These are phyloP conservation scores for Phytophthora megakarya DNA, from an alignment of 352 stramenopile genomes.

Conservation along the genomic window DNA sequence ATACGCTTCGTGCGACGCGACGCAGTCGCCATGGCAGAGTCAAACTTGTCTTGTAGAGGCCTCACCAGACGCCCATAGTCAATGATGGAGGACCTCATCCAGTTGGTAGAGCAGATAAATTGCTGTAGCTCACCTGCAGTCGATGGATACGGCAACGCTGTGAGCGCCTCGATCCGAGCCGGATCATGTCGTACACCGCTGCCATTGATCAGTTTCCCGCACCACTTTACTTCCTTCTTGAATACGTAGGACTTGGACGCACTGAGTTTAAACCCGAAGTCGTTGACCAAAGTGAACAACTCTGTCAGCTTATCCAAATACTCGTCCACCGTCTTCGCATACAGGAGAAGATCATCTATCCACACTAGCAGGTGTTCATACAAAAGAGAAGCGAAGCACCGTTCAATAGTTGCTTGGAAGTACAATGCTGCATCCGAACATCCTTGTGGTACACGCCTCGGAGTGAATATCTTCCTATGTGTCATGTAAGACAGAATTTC, in stretches of 20 bases:
- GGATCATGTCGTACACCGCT: too few species aligned
- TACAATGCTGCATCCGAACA: background rate
- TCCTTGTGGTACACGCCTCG: background rate
- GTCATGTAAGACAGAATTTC: too few species aligned
- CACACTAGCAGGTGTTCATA: background rate
- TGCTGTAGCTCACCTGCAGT: background rate
- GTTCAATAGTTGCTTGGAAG: background rate
- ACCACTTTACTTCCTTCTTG: background rate
- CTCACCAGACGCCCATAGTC: background rate
- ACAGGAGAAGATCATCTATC: background rate
- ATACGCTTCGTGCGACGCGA: background rate
- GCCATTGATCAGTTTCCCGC: too few species aligned
- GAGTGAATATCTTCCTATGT: too few species aligned
- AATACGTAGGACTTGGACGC: background rate
- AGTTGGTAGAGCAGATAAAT: background rate
- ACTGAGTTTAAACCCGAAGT: background rate
- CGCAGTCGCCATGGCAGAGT: background rate
- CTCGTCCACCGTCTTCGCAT: background rate
- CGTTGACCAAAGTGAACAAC: background rate
- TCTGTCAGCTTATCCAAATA: background rate
- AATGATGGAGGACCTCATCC: slow-evolving; percentile 1
- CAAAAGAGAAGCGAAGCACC: background rate
- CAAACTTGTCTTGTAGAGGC: background rate
- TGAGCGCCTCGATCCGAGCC: background rate
- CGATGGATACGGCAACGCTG: background rate